Base-by-base conservation (phyloP, 352 stramenopile species). In the Peronospora farinosa region DNA sequence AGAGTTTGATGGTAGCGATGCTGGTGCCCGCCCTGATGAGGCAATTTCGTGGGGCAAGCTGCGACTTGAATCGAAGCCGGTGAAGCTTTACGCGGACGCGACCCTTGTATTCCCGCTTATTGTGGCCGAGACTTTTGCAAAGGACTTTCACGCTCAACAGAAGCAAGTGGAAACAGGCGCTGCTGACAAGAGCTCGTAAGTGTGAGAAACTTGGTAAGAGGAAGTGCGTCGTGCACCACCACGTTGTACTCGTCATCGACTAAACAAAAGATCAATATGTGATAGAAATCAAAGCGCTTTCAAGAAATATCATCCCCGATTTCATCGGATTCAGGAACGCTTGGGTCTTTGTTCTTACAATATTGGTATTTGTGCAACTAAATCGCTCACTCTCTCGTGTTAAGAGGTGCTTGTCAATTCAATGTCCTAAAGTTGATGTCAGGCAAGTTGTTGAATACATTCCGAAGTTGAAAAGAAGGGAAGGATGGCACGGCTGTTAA, bases 1-100 rank as follows among this genome's bases (percentile, higher is more conserved):
- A 44, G 80, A 89, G 62, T 99, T 99, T 60, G 97, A 99, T 70
- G 97, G 97, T 28, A 98, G 90, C 65, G 97, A 99, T 65, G 96
- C 93, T 36, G 97, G 97, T 33, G 97, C 97, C 8, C 86, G 84
- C 30, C 97, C 97, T 0, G 97, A 99, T 55, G 97, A 99, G 60
- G 97, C 97, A n/a, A 81, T 99, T 32, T 99, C 95, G 37, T 99
- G 97, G 97, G 97, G 97, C 13, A 99, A 99, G 67, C 91, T 99
- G 54, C 84, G 83, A 10, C 75, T 98, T 11, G 90, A 85, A 52
- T 93, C 94, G 2, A 84, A 91, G 44, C 96, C 96, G 1, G 95
- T 99, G 31, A 99, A 99, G 76, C 54, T 98, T 11, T 98, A 97
- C 57, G 83, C 89, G 4, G 97, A 99, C 58, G 97, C 97, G 3